phyloP scores from a whole-genome alignment of 331 rosid genomes.

The Saraca asoca region DNA sequence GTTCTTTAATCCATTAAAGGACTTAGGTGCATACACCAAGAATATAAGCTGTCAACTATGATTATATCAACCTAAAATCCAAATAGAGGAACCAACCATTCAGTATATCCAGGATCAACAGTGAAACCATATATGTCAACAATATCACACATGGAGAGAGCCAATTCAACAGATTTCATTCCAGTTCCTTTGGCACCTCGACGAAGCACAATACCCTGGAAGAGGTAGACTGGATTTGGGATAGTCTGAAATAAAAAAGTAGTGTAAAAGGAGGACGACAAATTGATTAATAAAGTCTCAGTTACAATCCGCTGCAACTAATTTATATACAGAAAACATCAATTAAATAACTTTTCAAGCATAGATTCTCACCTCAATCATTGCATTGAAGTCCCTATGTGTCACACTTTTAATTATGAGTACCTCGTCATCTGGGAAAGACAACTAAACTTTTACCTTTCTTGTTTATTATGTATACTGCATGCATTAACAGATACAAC shows the following conservation, averaged over 20 bases:
- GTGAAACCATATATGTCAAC: conserved; percentile 96
- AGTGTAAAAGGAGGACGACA: conserved; percentile 27
- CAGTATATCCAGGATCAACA: conserved; percentile 97
- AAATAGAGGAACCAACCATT: conserved; percentile 64
- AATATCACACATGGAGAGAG: conserved; percentile 94
- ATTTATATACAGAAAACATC: conserved; percentile 22
- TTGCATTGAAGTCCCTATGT: conserved; percentile 75
- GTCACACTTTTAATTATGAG: conserved; percentile 92
- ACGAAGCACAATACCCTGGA: conserved; percentile 97
- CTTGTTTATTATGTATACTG: conserved; percentile 6
- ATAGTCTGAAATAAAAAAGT: conserved; percentile 63
- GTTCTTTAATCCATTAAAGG: not conserved
- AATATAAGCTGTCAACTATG: not conserved
- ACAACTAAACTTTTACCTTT: conserved; percentile 13
- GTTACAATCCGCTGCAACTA: conserved; percentile 13
- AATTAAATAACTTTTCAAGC: not conserved
- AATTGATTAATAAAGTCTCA: conserved; percentile 11
- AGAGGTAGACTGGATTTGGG: conserved; percentile 95
- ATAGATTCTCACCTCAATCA: conserved; percentile 69
- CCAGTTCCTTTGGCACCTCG: conserved; percentile 99
- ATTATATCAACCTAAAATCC: conserved; percentile 15
- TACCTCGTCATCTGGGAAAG: conserved; percentile 71
- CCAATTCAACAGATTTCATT: conserved; percentile 94
- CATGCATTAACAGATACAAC: conserved; percentile 21
- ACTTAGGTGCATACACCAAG: conserved; percentile 5